These are phyloP conservation scores for Podaxis sp. DNA, from an alignment of 768 basidiomycete species.

Conservation along the genomic window DNA sequence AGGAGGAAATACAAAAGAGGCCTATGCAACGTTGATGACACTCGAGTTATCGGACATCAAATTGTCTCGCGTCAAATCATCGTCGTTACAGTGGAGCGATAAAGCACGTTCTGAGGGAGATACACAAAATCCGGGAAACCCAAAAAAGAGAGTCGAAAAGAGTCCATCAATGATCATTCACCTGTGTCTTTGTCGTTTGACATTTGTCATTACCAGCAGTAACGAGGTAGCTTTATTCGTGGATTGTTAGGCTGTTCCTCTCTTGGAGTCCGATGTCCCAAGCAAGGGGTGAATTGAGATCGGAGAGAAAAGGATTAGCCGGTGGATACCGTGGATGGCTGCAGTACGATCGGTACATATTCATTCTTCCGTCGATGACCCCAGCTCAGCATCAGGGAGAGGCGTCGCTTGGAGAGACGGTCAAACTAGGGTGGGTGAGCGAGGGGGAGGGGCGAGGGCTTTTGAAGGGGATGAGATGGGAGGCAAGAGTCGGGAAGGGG, in stretches of 20 bases:
- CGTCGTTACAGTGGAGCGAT: not conserved
- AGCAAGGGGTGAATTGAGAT: not conserved
- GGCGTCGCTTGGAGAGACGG: not conserved
- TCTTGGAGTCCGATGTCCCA: not conserved
- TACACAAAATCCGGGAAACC: not conserved
- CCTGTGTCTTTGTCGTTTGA: not conserved
- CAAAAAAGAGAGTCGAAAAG: not conserved
- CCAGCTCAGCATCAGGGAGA: not conserved
- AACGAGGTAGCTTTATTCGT: not conserved
- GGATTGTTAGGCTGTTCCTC: not conserved
- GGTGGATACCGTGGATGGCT: not conserved
- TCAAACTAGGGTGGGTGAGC: not conserved
- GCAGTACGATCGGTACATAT: not conserved
- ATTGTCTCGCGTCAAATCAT: not conserved
- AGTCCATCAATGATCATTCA: not conserved
- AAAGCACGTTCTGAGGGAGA: not conserved
- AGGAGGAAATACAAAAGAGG: not conserved
- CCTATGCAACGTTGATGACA: not conserved
- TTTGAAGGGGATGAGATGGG: conserved; percentile 8
- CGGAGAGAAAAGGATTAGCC: not conserved
- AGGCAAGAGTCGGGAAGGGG: not conserved
- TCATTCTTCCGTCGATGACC: not conserved
- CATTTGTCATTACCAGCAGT: not conserved
- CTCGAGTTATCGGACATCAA: not conserved
- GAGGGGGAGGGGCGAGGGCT: not conserved